Evolutionary conservation across 805 yeast genomes (phyloP), one percentile per base, ranked within the genome.

Genomic region (Zygoascus ofunaensis): DNA sequence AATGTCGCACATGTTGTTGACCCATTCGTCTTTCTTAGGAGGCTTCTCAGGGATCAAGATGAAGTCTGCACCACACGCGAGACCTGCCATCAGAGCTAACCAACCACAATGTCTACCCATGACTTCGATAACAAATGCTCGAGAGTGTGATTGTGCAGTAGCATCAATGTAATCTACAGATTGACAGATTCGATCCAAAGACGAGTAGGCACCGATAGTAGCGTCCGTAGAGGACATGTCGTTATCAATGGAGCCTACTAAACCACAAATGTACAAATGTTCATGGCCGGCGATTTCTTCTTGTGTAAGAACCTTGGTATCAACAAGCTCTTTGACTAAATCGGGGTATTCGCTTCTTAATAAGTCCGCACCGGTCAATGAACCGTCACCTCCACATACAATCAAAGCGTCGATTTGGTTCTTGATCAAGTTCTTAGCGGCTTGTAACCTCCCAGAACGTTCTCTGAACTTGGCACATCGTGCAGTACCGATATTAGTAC

Each of bases 101-200:
- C 98, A 92, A 51, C 98, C 98, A 72, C 98, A 92, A 64, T 92
- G 97, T 61, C 98, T 79, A 50, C 98, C 98, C 98, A 92, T 92
- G 34, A 92, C 98, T 64, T 92, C 98, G 48, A 92, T 84, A 37
- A 92, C 96, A 63, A 92, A 92, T 5, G 98, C 98, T 59, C 98
- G 78, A 12, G 95, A 86, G 64, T 92, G 98, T 2, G 97, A 90
- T 54, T 84, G 78, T 15, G 98, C 98, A 32, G 98, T 92, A 42
- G 97, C 95, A 64, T 89, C 97, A 54, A 92, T 92, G 69, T 87
- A 90, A 65, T 92, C 97, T 50, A 92, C 87, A 71, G 86, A 81
- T 64, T 87, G 85, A 65, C 95, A 83, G 55, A 92, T 92, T 61
- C 98, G 73, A 53, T 83, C 95, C 55, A 92, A 73, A 3, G 97